phyloP scores from a whole-genome alignment of 371 early-diverging fungal genomes.

The Chytridium lagenaria region DNA sequence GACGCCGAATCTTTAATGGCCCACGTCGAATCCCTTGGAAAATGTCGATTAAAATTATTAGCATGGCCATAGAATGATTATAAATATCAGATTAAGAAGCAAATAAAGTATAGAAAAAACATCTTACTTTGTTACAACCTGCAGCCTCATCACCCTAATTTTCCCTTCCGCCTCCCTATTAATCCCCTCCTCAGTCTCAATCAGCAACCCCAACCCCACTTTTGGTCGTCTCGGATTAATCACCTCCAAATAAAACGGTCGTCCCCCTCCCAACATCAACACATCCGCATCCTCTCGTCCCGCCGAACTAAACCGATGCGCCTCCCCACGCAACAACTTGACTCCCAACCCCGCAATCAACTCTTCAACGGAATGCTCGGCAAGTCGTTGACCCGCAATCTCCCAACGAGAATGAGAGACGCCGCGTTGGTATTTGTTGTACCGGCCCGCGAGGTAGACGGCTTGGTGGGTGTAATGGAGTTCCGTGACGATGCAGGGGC shows the following conservation, averaged over 20 bases:
- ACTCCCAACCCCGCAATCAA: slow-evolving; percentile 69
- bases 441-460: slow-evolving; percentile 67
- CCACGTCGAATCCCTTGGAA: slow-evolving; percentile 56
- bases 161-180: slow-evolving; percentile 56
- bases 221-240: slow-evolving; percentile 72
- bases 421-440: slow-evolving; percentile 82
- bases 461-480: slow-evolving; percentile 19
- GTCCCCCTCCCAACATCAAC: slow-evolving; percentile 90
- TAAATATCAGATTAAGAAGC: no score
- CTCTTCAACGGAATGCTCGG: slow-evolving; percentile 84
- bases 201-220: slow-evolving; percentile 52
- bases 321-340: slow-evolving; percentile 32
- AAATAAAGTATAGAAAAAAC: slow-evolving; percentile 4
- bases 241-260: slow-evolving; percentile 93
- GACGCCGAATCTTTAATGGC: slow-evolving; percentile 87
- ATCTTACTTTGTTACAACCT: slow-evolving; percentile 44
- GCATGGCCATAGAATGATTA: no score
- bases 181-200: slow-evolving; percentile 60
- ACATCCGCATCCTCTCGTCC: slow-evolving; percentile 99
- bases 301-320: slow-evolving; percentile 82
- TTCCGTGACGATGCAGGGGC: slow-evolving; percentile 1
- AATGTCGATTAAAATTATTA: not conserved
- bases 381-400: slow-evolving; percentile 70
- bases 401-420: slow-evolving; percentile 91
- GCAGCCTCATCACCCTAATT: slow-evolving; percentile 47